Conservation (phyloP, 192 early-diverging fungal genomes). For the Coemansia sp. region DNA sequence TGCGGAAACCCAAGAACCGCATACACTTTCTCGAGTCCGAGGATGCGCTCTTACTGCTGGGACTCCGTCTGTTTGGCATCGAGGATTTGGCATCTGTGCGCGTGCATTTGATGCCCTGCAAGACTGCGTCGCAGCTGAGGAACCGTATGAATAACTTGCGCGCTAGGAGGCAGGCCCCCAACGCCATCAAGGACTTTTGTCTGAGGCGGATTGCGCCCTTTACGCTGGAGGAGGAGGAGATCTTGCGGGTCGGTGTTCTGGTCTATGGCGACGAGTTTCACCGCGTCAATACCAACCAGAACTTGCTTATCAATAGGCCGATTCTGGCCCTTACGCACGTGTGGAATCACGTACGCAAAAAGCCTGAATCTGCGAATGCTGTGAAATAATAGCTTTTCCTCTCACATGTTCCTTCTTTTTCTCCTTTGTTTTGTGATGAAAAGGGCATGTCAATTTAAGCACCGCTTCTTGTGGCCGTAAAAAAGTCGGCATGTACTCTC, state of each 20-base stretch:
- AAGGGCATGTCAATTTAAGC: conserved; percentile 6
- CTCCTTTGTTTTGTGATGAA: not conserved
- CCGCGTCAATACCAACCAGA: conserved; percentile 29
- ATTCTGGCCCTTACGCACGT: conserved; percentile 48
- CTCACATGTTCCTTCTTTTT: not conserved
- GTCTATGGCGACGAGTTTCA: conserved; percentile 55
- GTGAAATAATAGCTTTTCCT: not conserved
- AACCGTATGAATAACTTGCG: conserved; percentile 56
- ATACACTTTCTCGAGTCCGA: conserved; percentile 55
- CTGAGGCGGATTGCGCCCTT: conserved; percentile 52
- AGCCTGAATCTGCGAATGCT: not conserved
- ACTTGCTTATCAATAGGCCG: conserved; percentile 45
- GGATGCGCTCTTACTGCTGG: conserved; percentile 46
- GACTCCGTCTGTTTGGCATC: conserved; percentile 53
- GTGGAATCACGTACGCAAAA: conserved; percentile 38
- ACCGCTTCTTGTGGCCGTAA: not conserved
- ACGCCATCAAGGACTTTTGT: conserved; percentile 55
- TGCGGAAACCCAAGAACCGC: conserved; percentile 57
- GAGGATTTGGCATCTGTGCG: conserved; percentile 55
- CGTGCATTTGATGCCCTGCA: conserved; percentile 57
- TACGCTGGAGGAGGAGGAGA: conserved; percentile 58
- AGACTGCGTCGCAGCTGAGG: conserved; percentile 57
- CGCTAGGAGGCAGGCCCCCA: conserved; percentile 35
- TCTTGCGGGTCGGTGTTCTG: conserved; percentile 38
- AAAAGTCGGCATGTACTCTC: not conserved